Conservation (phyloP, 345 rosid genomes). For the Diplotaxis tenuifolia region DNA sequence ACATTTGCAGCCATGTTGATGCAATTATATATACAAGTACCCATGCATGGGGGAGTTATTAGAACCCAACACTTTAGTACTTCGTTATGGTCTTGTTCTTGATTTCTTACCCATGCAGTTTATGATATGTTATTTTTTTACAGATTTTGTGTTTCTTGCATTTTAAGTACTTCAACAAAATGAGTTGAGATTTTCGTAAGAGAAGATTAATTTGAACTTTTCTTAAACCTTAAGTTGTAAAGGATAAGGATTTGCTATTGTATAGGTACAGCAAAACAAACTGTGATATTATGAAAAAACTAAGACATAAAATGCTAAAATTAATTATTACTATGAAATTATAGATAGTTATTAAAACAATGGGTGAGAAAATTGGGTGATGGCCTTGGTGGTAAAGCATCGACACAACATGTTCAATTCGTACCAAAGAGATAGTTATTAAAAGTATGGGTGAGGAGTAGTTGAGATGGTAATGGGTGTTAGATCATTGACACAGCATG, state of each 20-base stretch:
- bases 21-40: too few relatives aligned
- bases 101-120: neutral
- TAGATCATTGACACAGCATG: neutral
- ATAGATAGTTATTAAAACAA: neutral
- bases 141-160: neutral
- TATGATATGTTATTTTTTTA: neutral
- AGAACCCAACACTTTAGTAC: neutral
- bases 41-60: neutral
- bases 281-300: neutral
- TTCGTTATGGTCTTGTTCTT: neutral
- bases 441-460: neutral
- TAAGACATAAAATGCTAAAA: neutral
- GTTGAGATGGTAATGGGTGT: neutral
- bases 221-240: neutral
- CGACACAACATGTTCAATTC: neutral
- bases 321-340: neutral
- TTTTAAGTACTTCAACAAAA: neutral
- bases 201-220: neutral
- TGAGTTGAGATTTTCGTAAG: neutral
- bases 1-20: too few relatives aligned
- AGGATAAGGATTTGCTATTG: neutral
- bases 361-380: neutral
- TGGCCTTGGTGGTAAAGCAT: neutral
- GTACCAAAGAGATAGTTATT: neutral
- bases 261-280: neutral